Evolutionary conservation across 1,284 basidiomycete genomes (phyloP), one percentile per base, ranked within the genome.

Genomic region (Ganoderma leucocontextum): DNA sequence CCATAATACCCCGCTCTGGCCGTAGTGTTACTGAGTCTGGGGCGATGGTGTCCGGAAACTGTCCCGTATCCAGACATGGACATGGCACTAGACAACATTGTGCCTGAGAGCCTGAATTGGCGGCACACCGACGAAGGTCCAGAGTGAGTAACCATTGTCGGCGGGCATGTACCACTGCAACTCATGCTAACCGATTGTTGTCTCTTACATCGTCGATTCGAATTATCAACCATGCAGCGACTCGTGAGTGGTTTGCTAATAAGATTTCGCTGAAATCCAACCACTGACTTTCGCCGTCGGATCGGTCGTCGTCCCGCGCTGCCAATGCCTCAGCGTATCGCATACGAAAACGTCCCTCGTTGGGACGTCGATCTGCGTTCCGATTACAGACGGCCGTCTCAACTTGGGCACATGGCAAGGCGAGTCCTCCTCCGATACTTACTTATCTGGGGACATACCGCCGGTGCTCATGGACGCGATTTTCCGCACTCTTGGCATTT

Each of bases 401-500:
- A 95, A 93, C 73, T 82, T 97, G 49, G 96, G 95, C 5, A 97
- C 94, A 22, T 98, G 95, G 96, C 96, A 97, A 86, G 95, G 92
- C 86, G 57, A 72, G 80, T 65, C n/a, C 7, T 4, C 7, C n/a
- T 53, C 47, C 22, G 12, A n/a, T n/a, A n/a, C n/a, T n/a, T n/a
- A n/a, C n/a, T 58, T 17, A 38, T 38, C 22, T 41, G 25, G 36
- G 22, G 6, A 29, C n/a, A 41, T 42, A 8, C 22, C 36, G 22
- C 22, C n/a, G n/a, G 10, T 39, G 38, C 60, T 55, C 36, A 33
- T 38, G 15, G 36, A 38, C 60, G n/a, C 38, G 38, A 60, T 53
- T 17, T 33, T n/a, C 58, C 44, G 35, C 49, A 36, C 22, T 38
- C 35, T 35, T 17, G 29, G 33, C 19, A 17, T 36, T 33, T n/a